Percentiles rank a stretch among this genome's conserved stretches.
Evolutionary conservation across 1,139 yeast genomes (phyloP).

Genomic region (Meyerozyma elateridarum): DNA sequence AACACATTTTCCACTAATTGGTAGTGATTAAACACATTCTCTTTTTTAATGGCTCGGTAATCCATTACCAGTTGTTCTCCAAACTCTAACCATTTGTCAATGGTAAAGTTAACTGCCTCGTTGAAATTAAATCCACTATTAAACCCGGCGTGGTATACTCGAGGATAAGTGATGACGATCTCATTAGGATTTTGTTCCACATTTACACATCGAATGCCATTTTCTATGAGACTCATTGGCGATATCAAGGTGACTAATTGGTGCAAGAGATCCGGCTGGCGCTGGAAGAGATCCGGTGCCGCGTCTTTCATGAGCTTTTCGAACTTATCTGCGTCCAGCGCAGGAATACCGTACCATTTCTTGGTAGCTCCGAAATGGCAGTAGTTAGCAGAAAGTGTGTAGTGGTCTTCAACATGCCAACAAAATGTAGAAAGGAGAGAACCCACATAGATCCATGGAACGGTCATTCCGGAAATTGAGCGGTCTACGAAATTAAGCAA

Average conservation of each 20-base stretch:
- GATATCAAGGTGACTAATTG: slow-evolving; percentile 79
- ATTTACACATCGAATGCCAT: slow-evolving; percentile 58
- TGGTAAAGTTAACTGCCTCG: slow-evolving; percentile 77
- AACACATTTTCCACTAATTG: slow-evolving; percentile 37
- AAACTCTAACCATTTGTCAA: slow-evolving; percentile 61
- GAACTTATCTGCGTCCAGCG: slow-evolving; percentile 47
- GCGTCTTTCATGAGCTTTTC: slow-evolving; percentile 48
- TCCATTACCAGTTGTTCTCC: slow-evolving; percentile 57
- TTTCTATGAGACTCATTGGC: slow-evolving; percentile 50
- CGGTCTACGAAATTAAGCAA: slow-evolving; percentile 55
- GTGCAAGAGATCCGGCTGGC: slow-evolving; percentile 85
- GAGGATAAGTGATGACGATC: slow-evolving; percentile 68
- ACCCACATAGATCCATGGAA: slow-evolving; percentile 79
- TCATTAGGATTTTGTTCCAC: slow-evolving; percentile 83
- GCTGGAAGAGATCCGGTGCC: slow-evolving; percentile 80
- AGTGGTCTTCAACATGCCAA: slow-evolving; percentile 85
- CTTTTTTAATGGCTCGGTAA: slow-evolving; percentile 51
- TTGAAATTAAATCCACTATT: slow-evolving; percentile 74
- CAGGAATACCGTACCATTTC: slow-evolving; percentile 77
- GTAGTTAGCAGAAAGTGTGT: slow-evolving; percentile 71
- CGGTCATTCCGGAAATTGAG: slow-evolving; percentile 74
- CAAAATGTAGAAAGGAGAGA: slow-evolving; percentile 73
- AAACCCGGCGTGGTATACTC: slow-evolving; percentile 79
- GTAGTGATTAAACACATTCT: slow-evolving; percentile 51
- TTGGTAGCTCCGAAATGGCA: slow-evolving; percentile 73